Evolutionary conservation across 2,329 filamentous ascomycete genomes (phyloP).

Genomic region (Erysiphe pulchra): DNA sequence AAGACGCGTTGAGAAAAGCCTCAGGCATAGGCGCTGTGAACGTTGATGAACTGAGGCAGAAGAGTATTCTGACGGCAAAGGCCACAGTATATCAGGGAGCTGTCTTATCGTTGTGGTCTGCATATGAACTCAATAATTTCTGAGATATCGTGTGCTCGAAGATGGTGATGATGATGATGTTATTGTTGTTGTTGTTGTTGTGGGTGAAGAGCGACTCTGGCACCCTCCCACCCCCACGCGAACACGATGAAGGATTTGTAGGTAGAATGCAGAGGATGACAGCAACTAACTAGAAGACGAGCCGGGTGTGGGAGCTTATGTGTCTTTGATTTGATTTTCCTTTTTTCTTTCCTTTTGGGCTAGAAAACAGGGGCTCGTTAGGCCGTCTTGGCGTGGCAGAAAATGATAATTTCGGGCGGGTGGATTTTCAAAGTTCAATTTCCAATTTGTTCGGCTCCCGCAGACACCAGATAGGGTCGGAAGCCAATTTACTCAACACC

Average conservation of each 20-base stretch:
- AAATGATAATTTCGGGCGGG: not conserved
- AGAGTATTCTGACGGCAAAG: slow-evolving; percentile 1
- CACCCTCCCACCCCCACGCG: not conserved
- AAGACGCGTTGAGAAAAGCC: slow-evolving; percentile 6
- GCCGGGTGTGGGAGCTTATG: too few relatives aligned
- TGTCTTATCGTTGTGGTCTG: slow-evolving; percentile 9
- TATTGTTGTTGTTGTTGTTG: not conserved
- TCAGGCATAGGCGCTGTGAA: slow-evolving; percentile 6
- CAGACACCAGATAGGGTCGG: too few relatives aligned
- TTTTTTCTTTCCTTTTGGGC: not conserved
- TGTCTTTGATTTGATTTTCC: too few relatives aligned
- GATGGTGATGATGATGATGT: too few relatives aligned
- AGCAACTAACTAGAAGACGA: not conserved
- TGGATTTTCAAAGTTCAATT: not conserved
- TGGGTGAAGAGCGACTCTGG: not conserved
- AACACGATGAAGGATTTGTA: not conserved
- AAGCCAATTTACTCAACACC: too few relatives aligned
- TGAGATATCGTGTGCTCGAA: not conserved
- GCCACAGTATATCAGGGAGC: slow-evolving; percentile 4
- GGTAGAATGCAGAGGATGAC: not conserved
- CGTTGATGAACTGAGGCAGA: not conserved
- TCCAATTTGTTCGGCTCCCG: too few relatives aligned
- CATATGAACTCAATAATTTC: slow-evolving; percentile 9
- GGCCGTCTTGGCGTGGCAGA: not conserved
- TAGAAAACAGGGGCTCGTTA: not conserved